phyloP scores from a whole-genome alignment of 345 rosid genomes.

The Gynandropsis gynandra region DNA sequence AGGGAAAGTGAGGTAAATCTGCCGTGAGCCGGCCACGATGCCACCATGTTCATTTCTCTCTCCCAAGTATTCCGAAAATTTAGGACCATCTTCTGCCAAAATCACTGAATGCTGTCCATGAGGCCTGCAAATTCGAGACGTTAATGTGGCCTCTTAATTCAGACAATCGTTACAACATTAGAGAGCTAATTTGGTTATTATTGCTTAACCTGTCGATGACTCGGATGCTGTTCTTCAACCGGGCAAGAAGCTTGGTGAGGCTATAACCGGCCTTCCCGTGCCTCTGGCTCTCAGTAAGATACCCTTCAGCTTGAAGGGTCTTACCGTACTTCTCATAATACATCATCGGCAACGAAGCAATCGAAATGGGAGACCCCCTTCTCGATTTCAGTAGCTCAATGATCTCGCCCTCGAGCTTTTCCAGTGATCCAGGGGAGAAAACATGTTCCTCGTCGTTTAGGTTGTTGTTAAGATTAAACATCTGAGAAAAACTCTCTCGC shows the following conservation, averaged over 20 bases:
- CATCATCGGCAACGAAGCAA: slow-evolving; percentile 89
- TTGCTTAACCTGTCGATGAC: slow-evolving; percentile 84
- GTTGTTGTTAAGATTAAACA: slow-evolving; percentile 37
- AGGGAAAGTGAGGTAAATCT: slow-evolving; percentile 92
- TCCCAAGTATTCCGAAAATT: slow-evolving; percentile 40
- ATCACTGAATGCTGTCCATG: slow-evolving; percentile 94
- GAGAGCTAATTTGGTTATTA: background rate
- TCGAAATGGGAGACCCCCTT: slow-evolving; percentile 84
- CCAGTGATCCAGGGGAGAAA: slow-evolving; percentile 59
- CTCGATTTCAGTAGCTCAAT: slow-evolving; percentile 66
- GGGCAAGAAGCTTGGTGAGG: slow-evolving; percentile 85
- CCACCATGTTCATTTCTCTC: slow-evolving; percentile 59
- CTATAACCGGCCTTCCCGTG: slow-evolving; percentile 95
- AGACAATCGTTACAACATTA: background rate
- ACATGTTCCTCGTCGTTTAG: slow-evolving; percentile 52
- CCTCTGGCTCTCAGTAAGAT: slow-evolving; percentile 95
- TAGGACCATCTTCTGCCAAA: slow-evolving; percentile 72
- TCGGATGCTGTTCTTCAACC: slow-evolving; percentile 72
- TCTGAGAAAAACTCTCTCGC: slow-evolving; percentile 46
- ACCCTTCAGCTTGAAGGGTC: slow-evolving; percentile 92
- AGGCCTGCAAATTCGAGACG: slow-evolving; percentile 47
- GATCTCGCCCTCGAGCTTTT: slow-evolving; percentile 79
- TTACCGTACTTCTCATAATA: slow-evolving; percentile 78
- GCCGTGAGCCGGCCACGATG: slow-evolving; percentile 59
- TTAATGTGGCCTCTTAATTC: background rate